Base-by-base conservation (phyloP, 176 grass and related monocot species). In the Alloteropsis semialata region DNA sequence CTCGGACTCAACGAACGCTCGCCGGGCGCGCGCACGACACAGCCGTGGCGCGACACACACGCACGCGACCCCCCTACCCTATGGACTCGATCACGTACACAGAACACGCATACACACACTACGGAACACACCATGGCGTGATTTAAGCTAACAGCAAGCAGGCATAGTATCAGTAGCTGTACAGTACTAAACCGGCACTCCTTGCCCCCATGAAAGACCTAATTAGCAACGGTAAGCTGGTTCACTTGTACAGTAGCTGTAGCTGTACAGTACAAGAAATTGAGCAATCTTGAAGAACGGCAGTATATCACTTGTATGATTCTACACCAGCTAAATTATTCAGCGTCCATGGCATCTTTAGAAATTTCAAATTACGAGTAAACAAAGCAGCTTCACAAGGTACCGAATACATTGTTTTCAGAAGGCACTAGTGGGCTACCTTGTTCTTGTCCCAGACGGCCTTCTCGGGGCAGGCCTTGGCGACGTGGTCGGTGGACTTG, bases 371-470 rank as follows among this genome's bases (percentile, higher is more conserved):
- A 29, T 1, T 9, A 17, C 16, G 3, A 10, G n/a, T 24, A 55
- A 61, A 36, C 37, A 77, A 34, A 41, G 76, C n/a, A 36, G 1
- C 21, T 11, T 22, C 17, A 63, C 2, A 69, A 76, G 44, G 3
- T 70, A 36, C 61, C 21, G 41, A 6, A 75, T 6, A 69, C 41
- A 69, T 0, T 4, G 73, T n/a, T 44, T 76, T 49, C 27, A 68
- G 38, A 3, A 42, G 24, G 38, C 24, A 25, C 15, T 45, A 22
- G 75, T 81, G 4, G 39, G n/a, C n/a, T 65, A 95, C 96, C 93
- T 99, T 99, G n/a, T 99, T 99, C 83, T 85, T 92, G 14, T 99
- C 96, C 93, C 96, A 99, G 25, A 80, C 18, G 43, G 81, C 84
- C 82, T 99, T 99, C 93, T 94, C 91, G 37, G 96, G 89, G 66